Conservation (phyloP, 441 rosid genomes). For the Croton setiger region DNA sequence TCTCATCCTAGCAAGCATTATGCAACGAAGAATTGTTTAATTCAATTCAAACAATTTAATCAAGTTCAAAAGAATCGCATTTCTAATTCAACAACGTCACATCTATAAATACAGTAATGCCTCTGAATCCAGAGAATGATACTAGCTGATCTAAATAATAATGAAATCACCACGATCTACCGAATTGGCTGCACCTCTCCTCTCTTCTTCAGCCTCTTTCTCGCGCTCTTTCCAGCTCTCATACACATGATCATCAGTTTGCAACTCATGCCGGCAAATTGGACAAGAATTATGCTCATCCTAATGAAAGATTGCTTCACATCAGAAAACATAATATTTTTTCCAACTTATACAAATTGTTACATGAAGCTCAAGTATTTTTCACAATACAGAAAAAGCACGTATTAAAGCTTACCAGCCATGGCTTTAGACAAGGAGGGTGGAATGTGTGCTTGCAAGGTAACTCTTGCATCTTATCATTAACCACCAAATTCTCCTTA, state of each 20-base stretch:
- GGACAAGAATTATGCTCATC: slow-evolving; percentile 97
- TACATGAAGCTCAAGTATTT: not conserved
- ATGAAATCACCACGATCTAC: slow-evolving; percentile 86
- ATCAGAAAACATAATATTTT: not conserved
- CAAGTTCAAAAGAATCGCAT: not conserved
- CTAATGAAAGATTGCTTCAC: slow-evolving; percentile 29
- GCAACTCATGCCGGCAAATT: slow-evolving; percentile 80
- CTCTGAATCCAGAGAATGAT: too few species aligned
- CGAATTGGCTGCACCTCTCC: slow-evolving; percentile 91
- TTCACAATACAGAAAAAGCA: not conserved
- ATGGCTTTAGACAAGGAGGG: slow-evolving; percentile 92
- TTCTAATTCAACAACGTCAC: not conserved
- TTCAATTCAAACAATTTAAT: slow-evolving; percentile 4
- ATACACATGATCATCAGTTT: slow-evolving; percentile 81
- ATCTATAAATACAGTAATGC: not conserved
- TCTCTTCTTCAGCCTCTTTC: slow-evolving; percentile 85
- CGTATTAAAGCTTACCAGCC: slow-evolving; percentile 57
- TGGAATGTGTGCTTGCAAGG: slow-evolving; percentile 90
- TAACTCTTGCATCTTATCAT: slow-evolving; percentile 90
- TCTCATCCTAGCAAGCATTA: not conserved
- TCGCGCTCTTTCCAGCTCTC: slow-evolving; percentile 92
- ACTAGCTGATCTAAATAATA: slow-evolving; percentile 52
- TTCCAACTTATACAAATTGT: not conserved
- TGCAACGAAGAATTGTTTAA: not conserved
- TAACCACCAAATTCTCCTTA: slow-evolving; percentile 67